These are phyloP conservation scores for Scytalidium lignicola DNA, from an alignment of 2,329 filamentous ascomycete species.

Conservation along the genomic window DNA sequence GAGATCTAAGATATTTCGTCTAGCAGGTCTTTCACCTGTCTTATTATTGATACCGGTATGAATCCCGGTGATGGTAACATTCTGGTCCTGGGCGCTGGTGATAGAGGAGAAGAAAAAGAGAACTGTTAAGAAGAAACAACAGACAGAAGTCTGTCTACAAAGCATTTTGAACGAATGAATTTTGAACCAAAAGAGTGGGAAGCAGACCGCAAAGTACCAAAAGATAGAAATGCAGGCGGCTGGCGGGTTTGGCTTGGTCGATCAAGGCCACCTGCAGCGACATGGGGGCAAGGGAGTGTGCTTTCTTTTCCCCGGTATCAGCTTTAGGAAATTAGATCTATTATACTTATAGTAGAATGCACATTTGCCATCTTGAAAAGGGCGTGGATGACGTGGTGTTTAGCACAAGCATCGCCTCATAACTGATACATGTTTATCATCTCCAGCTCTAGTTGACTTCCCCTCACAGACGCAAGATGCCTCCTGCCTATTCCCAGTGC, in stretches of 20 bases:
- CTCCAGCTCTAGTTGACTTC: no score
- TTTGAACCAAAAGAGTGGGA: not conserved
- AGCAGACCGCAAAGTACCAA: not conserved
- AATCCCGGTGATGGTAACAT: conserved; percentile 13
- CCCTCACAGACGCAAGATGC: no score
- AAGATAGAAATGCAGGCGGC: not conserved
- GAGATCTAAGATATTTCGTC: conserved; percentile 19
- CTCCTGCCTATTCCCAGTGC: no score
- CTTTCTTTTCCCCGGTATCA: not conserved
- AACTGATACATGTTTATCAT: no score
- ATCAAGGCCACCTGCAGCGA: not conserved
- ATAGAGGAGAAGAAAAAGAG: not conserved
- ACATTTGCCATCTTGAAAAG: no score
- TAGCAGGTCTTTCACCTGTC: conserved; percentile 13
- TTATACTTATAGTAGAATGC: not conserved
- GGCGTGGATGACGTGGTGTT: no score
- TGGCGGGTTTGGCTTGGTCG: not conserved
- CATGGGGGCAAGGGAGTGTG: not conserved
- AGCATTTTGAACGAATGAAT: not conserved
- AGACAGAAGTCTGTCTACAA: not conserved
- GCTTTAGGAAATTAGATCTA: not conserved
- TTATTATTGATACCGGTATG: conserved; percentile 14
- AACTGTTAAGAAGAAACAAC: not conserved
- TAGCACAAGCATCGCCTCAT: no score
- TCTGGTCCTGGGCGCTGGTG: not conserved